Base-by-base conservation (phyloP, 495 filamentous ascomycete species). In the Annulohypoxylon stygium region DNA sequence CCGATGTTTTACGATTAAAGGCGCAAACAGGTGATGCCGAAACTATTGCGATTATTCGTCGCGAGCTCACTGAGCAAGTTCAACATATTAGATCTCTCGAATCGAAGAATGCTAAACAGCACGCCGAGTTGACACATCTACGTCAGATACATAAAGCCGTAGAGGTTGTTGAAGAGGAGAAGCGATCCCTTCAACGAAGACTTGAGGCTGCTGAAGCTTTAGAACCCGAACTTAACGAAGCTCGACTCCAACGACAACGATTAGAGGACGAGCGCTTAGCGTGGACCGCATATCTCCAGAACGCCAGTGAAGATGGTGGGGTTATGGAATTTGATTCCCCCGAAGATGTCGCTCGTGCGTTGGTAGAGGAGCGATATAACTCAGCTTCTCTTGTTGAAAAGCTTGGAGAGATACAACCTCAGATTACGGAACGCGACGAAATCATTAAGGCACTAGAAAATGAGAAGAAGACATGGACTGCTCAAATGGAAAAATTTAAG, bases 101-200 rank as follows among this genome's bases (percentile, higher is more conserved):
- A 79, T 84, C 88, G 0, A 87, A 88, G 43, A 97, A 92, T 73
- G 85, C 94, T 34, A 92, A 97, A 57, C 95, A 97, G 74, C 78
- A 83, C n/a, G 79, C 86, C 7, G 95, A 99, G 75, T 80, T 98
- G 4, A 93, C 92, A 59, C 90, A 93, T 66, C 85, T 95, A 45
- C 89, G 93, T 14, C 91, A 93, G 76, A 78, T 90, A 18, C 90
- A 93, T 74, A 95, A 93, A 79, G 93, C 91, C 39, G 90, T 97
- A 4, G 94, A 97, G 70, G 87, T 98, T n/a, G 90, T 98, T 0
- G 95, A 98, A 74, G 96, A 99, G 76, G 93, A 99, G 82, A 98
- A 98, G 83, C 87, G 92, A 69, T 88, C 89, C 0, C 83, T 99
- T 60, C 91, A 97, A 78, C 88, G 88, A 57, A 92, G 89, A 72